A percentile compares a stretch with the other conserved stretches of the same genome.
Evolutionary conservation across 192 early-diverging fungal genomes (phyloP).

Genomic region (Lobosporangium transversale): DNA sequence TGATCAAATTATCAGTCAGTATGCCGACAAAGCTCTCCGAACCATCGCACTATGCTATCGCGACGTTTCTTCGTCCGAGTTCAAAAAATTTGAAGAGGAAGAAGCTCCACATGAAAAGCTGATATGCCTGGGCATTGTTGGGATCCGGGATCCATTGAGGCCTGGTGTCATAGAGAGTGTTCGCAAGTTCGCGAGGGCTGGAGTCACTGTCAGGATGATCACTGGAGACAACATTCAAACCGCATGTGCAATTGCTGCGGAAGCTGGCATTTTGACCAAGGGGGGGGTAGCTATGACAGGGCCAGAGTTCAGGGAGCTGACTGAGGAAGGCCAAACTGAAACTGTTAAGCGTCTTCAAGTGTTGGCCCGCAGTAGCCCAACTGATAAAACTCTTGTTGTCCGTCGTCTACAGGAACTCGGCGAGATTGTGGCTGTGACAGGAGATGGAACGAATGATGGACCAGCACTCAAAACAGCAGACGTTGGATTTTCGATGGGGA

Average conservation of each 20-base stretch:
- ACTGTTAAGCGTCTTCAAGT: slow-evolving; percentile 80
- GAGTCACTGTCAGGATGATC: slow-evolving; percentile 92
- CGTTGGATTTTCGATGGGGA: slow-evolving; percentile 94
- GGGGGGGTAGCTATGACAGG: slow-evolving; percentile 82
- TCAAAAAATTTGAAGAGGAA: slow-evolving; percentile 60
- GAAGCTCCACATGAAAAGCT: slow-evolving; percentile 62
- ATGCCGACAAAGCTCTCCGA: slow-evolving; percentile 74
- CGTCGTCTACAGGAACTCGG: slow-evolving; percentile 69
- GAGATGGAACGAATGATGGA: slow-evolving; percentile 87
- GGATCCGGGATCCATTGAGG: slow-evolving; percentile 89
- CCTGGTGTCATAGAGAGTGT: slow-evolving; percentile 82
- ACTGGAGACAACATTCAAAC: slow-evolving; percentile 86
- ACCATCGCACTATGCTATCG: slow-evolving; percentile 80
- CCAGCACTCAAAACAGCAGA: slow-evolving; percentile 89
- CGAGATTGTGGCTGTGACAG: slow-evolving; percentile 80
- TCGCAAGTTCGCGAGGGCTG: slow-evolving; percentile 77
- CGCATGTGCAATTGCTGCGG: slow-evolving; percentile 87
- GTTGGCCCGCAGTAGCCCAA: slow-evolving; percentile 86
- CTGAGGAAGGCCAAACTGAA: slow-evolving; percentile 69
- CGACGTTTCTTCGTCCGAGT: slow-evolving; percentile 59
- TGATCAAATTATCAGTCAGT: slow-evolving; percentile 62
- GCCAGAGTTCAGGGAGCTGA: slow-evolving; percentile 76
- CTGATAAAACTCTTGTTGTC: slow-evolving; percentile 91
- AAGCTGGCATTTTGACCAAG: slow-evolving; percentile 84
- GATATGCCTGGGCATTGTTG: slow-evolving; percentile 76